phyloP scores from a whole-genome alignment of 2,329 filamentous ascomycete species.

The Monilinia vaccinii-corymbosi region DNA sequence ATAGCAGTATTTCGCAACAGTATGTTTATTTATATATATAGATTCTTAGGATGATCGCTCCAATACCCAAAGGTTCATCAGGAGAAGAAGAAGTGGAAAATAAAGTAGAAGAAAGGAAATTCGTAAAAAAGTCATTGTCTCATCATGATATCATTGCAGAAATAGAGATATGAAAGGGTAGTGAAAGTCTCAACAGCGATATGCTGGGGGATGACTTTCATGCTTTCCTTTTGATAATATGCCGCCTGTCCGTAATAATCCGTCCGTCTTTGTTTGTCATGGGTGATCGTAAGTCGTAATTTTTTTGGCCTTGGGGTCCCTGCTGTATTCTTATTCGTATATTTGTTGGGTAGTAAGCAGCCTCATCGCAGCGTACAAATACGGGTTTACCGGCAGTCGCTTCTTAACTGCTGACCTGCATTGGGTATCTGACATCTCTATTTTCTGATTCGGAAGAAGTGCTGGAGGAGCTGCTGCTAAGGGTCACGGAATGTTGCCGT shows the following conservation, averaged over 20 bases:
- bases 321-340: not conserved
- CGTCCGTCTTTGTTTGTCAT: not conserved
- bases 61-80: not conserved
- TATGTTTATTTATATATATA: not conserved
- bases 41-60: not conserved
- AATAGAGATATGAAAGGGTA: slow-evolving; percentile 12
- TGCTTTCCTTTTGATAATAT: slow-evolving; percentile 1
- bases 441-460: slow-evolving; percentile 27
- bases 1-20: slow-evolving; percentile 18
- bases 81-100: not conserved
- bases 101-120: slow-evolving; percentile 8
- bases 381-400: slow-evolving; percentile 17
- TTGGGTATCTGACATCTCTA: slow-evolving; percentile 15
- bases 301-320: not conserved
- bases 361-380: not conserved
- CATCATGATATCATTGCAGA: slow-evolving; percentile 11
- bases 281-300: slow-evolving; percentile 10
- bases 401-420: slow-evolving; percentile 23
- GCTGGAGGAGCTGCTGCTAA: slow-evolving; percentile 30
- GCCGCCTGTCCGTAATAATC: not conserved
- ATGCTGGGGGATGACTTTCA: not conserved
- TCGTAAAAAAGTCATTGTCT: slow-evolving; percentile 4
- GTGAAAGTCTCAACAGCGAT: slow-evolving; percentile 11
- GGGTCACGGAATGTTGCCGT: slow-evolving; percentile 28
- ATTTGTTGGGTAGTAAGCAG: not conserved